Base-by-base conservation (phyloP, 768 basidiomycete genomes). In the Kwoniella bestiolae region DNA sequence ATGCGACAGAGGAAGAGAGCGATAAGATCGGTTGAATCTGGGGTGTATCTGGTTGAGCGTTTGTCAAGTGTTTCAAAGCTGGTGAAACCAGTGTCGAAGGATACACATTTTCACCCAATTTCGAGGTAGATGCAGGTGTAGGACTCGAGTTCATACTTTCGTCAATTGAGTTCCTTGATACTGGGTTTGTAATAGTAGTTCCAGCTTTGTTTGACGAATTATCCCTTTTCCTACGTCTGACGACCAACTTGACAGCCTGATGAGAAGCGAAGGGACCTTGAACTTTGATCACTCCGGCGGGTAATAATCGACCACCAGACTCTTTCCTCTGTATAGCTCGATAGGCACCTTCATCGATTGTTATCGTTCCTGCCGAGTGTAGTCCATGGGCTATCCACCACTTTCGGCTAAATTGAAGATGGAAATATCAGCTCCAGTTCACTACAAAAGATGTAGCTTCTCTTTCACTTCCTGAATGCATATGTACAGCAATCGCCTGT, bases 371-470 rank as follows among this genome's bases (percentile, higher is more conserved):
- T 0, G 94, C 87, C 0, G 95, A 91, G 65, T 87, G 88, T 16
- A 98, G 84, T 0, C 95, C 97, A 80, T 99, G 94, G n/a, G 89
- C 88, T 29, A 95, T 95, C 96, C 96, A 99, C 60, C 91, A 88
- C 73, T 97, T 95, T 52, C 96, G 86, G 74, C 96, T 94, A 45
- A 86, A 41, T 21, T n/a, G n/a, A 60, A n/a, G 16, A 9, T 9
- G 7, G 7, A n/a, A 9, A 29, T 47, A 25, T 47, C 16, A 53
- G 52, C 52, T n/a, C 18, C 7, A 28, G 21, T 7, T 21, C 49
- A n/a, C 7, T n/a, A 50, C 49, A 11, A 16, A 2, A 1, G 5
- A 28, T 41, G 38, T 11, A 41, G 38, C 38, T 41, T 41, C 38
- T 41, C 38, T 14, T 11, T 16, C 38, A 16, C 5, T 41, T 41